A percentile compares a stretch with the other conserved stretches of the same genome.
Evolutionary conservation across 1,284 basidiomycete genomes (phyloP).

Genomic region (Kwoniella shivajii): DNA sequence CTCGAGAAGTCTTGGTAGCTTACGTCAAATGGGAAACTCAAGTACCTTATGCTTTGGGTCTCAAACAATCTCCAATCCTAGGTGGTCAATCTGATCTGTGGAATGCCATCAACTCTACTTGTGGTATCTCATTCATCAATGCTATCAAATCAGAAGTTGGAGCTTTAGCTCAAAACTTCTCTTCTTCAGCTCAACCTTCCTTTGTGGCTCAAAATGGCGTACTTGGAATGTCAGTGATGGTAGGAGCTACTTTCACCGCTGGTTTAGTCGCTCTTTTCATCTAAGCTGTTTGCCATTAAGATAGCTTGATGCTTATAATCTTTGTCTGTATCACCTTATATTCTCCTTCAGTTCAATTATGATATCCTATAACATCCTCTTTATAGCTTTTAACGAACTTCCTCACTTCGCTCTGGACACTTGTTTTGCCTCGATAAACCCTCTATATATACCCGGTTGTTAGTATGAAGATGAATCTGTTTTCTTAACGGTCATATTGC

Average conservation of each 20-base stretch:
- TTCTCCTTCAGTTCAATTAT: no score
- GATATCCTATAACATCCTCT: neutral
- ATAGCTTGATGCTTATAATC: neutral
- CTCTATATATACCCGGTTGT: conserved; percentile 1
- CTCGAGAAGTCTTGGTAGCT: conserved; percentile 68
- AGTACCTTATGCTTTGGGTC: conserved; percentile 71
- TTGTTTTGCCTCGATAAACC: neutral
- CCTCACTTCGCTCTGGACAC: neutral
- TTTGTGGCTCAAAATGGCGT: conserved; percentile 17
- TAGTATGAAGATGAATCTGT: conserved; percentile 1
- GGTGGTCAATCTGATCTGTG: conserved; percentile 68
- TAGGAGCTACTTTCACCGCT: conserved; percentile 29
- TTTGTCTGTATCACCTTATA: neutral
- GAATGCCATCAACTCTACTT: conserved; percentile 60
- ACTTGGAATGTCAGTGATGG: conserved; percentile 14
- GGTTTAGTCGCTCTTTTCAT: conserved; percentile 30
- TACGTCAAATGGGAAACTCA: conserved; percentile 75
- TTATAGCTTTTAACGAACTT: neutral
- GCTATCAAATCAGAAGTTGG: conserved; percentile 50
- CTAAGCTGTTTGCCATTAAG: neutral
- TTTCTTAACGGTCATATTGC: neutral
- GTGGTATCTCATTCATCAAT: conserved; percentile 51
- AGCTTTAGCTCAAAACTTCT: conserved; percentile 27
- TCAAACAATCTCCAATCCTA: conserved; percentile 67
- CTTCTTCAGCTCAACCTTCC: conserved; percentile 26